Evolutionary conservation across 306 rosid genomes (phyloP).

Genomic region (Vigna trinervia): DNA sequence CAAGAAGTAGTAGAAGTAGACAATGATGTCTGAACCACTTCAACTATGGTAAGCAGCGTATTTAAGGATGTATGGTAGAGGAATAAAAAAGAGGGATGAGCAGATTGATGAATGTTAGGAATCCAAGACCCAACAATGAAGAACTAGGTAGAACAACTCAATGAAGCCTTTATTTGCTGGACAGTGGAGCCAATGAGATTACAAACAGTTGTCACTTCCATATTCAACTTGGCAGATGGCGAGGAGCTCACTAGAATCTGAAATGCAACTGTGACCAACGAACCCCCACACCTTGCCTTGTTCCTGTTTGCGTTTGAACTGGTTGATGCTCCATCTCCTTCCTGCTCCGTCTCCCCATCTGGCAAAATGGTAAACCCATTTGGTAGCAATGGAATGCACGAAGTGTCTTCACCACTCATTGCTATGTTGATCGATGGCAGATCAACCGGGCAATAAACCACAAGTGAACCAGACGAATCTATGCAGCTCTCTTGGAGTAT

Average conservation of each 20-base stretch:
- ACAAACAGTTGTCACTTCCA: slow-evolving; percentile 85
- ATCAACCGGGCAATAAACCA: slow-evolving; percentile 88
- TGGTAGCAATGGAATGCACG: slow-evolving; percentile 78
- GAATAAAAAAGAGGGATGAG: background rate
- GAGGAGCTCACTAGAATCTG: slow-evolving; percentile 85
- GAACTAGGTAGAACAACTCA: slow-evolving; percentile 71
- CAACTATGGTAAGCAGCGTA: slow-evolving; percentile 49
- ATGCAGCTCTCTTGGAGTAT: slow-evolving; percentile 94
- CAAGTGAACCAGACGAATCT: slow-evolving; percentile 82
- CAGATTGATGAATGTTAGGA: slow-evolving; percentile 5
- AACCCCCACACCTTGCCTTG: slow-evolving; percentile 46
- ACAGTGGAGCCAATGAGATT: slow-evolving; percentile 78
- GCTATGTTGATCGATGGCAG: slow-evolving; percentile 80
- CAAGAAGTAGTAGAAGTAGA: slow-evolving; percentile 34
- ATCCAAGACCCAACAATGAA: background rate
- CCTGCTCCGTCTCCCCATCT: slow-evolving; percentile 58
- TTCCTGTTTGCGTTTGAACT: slow-evolving; percentile 51
- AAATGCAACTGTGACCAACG: slow-evolving; percentile 78
- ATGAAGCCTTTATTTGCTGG: slow-evolving; percentile 85
- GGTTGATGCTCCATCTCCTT: slow-evolving; percentile 60
- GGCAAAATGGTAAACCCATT: slow-evolving; percentile 82
- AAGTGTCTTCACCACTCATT: slow-evolving; percentile 92
- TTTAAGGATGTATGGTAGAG: slow-evolving; percentile 45
- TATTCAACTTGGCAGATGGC: slow-evolving; percentile 80
- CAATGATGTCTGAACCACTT: slow-evolving; percentile 40